Conservation (phyloP, 2,329 filamentous ascomycete genomes). For the Mycosphaerelloides madeirae region DNA sequence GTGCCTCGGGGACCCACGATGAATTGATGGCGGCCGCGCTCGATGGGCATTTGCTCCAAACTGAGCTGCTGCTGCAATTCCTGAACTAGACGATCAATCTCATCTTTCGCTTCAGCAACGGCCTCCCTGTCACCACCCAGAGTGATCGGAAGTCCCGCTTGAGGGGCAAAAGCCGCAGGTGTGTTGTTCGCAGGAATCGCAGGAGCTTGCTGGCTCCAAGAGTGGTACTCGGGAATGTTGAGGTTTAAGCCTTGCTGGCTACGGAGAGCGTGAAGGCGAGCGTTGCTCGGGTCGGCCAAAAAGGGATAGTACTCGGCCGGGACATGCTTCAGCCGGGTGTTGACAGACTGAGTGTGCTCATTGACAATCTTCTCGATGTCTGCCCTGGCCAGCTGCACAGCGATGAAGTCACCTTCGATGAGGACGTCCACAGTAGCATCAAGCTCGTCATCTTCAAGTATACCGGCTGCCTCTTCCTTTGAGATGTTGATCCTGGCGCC, state of each 20-base stretch:
- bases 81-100: conserved; percentile 73
- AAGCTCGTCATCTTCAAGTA: conserved; percentile 66
- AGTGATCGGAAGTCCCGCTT: conserved; percentile 72
- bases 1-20: conserved; percentile 81
- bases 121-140: conserved; percentile 80
- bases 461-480: conserved; percentile 63
- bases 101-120: conserved; percentile 71
- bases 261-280: conserved; percentile 63
- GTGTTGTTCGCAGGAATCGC: conserved; percentile 58
- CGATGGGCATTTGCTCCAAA: conserved; percentile 73
- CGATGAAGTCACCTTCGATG: conserved; percentile 86
- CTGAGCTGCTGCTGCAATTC: conserved; percentile 72
- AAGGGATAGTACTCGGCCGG: conserved; percentile 94
- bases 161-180: conserved; percentile 64
- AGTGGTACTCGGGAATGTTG: conserved; percentile 75
- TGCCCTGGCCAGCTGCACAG: conserved; percentile 75
- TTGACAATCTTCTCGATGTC: conserved; percentile 84
- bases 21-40: conserved; percentile 87
- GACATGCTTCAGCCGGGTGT: conserved; percentile 73
- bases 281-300: conserved; percentile 74
- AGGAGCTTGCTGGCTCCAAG: conserved; percentile 64
- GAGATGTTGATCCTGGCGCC: conserved; percentile 88
- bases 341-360: conserved; percentile 78
- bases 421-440: conserved; percentile 72
- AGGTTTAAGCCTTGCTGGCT: conserved; percentile 71